Evolutionary conservation across 148 eudicot genomes (phyloP), one percentile per base, ranked within the genome.

Genomic region (Rhododendron vialii): DNA sequence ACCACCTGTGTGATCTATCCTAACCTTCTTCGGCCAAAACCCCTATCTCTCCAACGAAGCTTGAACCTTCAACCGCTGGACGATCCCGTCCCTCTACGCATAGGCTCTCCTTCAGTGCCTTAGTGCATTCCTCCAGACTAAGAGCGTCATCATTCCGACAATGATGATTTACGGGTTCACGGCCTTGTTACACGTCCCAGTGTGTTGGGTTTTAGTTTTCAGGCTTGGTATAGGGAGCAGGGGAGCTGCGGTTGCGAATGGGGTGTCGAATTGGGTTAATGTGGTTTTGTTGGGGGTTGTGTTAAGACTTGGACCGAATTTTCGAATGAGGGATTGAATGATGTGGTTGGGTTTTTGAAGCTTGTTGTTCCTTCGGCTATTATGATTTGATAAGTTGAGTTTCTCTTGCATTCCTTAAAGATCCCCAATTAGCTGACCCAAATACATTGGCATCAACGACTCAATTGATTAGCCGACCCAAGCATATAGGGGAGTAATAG

Each of bases 221-320:
- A 73, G 81, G 63, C n/a, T 88, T 30, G 88, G 71, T 33, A 85
- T 92, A 35, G 92, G 88, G 63, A 88, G 79, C 63, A 88, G 30
- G 84, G 93, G 93, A 48, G 93, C 92, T 53, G 93, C 93, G 59
- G 75, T 90, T 83, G 92, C 91, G 1, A 89, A 89, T 47, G 65
- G 87, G 1, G 71, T 90, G 74, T 92, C 92, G 0, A 86, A 92
- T 82, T 89, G 92, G 92, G 80, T 85, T 22, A 92, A 90, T 82
- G 91, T 88, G 78, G 8, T 89, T 59, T 76, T 89, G 76, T 45
- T 92, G 86, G 89, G 47, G 4, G 17, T 85, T 90, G 89, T 82
- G 22, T 35, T 47, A 71, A 85, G 28, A 92, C 92, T 47, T 90
- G 92, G 89, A 88, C 87, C 8, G 91, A 91, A 17, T 90, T 92